These are phyloP conservation scores for Leishmania amazonensis DNA, from an alignment of 208 protist species.

Conservation along the genomic window DNA sequence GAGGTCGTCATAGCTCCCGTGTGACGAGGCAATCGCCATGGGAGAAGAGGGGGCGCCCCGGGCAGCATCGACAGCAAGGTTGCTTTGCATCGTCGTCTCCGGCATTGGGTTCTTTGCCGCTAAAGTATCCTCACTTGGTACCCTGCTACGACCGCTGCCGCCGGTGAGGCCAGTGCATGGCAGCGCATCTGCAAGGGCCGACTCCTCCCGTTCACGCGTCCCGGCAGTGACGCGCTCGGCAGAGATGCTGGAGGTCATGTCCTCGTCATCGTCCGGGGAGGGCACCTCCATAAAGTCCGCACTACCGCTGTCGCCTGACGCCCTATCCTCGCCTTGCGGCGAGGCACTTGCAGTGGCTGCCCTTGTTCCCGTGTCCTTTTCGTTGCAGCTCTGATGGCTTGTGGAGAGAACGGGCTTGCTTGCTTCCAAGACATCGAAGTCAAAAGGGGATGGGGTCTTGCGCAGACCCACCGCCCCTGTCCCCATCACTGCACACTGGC, in stretches of 20 bases:
- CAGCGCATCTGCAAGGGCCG: neutral
- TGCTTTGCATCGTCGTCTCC: neutral
- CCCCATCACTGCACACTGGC: neutral
- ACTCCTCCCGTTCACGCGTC: slow-evolving; percentile 3
- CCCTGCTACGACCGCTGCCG: neutral
- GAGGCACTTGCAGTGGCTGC: neutral
- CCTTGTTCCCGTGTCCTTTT: neutral
- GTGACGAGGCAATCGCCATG: neutral
- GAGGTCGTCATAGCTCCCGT: neutral
- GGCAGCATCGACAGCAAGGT: neutral
- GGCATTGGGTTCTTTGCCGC: neutral
- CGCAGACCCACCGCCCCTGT: slow-evolving; percentile 14
- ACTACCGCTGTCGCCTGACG: neutral
- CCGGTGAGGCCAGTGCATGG: neutral
- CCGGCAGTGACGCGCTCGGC: neutral
- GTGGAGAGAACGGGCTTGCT: slow-evolving; percentile 2
- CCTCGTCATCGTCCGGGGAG: neutral
- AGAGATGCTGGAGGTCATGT: neutral
- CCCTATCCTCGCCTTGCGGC: neutral
- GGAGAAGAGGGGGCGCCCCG: neutral
- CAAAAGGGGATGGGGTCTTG: slow-evolving; percentile 20
- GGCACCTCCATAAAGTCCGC: neutral
- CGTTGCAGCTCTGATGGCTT: neutral
- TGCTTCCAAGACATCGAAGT: neutral
- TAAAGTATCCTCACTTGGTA: neutral